These are phyloP conservation scores for Madurella fahalii DNA, from an alignment of 2,329 filamentous ascomycete genomes.

Conservation along the genomic window DNA sequence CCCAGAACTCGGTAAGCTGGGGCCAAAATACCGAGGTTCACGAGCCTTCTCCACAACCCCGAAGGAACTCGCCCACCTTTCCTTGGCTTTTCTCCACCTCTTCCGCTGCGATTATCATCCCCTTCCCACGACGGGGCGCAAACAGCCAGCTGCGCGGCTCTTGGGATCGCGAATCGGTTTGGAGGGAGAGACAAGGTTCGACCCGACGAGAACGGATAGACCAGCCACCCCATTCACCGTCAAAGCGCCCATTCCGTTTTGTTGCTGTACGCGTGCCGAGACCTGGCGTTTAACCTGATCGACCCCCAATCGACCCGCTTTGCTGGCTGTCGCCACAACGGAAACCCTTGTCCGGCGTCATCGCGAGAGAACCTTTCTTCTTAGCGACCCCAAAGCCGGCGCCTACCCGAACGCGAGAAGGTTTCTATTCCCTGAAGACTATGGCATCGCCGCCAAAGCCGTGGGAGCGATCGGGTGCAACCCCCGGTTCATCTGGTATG, in stretches of 20 bases:
- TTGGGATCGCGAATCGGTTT: neutral
- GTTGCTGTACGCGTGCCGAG: neutral
- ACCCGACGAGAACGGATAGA: neutral
- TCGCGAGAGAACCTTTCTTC: constrained; percentile 3
- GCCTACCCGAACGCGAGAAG: neutral
- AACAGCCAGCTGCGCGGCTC: neutral
- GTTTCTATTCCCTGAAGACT: constrained; percentile 24
- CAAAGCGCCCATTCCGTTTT: neutral
- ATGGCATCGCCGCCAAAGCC: constrained; percentile 91
- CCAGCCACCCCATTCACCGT: neutral
- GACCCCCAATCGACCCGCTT: neutral
- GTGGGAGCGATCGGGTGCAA: constrained; percentile 79
- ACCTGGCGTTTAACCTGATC: neutral
- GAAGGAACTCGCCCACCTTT: constrained; percentile 9
- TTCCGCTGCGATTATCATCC: constrained; percentile 6
- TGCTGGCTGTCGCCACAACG: neutral
- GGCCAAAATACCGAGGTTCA: constrained; percentile 23
- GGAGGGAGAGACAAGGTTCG: neutral
- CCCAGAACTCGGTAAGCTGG: constrained; percentile 11
- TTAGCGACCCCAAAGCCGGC: constrained; percentile 2
- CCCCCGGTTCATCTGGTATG: constrained; percentile 47
- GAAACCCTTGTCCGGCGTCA: neutral
- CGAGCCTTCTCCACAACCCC: constrained; percentile 16
- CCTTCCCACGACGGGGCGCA: constrained; percentile 1
- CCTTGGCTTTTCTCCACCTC: constrained; percentile 4